Conservation (phyloP, 164 flowering plant species). For the Nelumbo lutea region DNA sequence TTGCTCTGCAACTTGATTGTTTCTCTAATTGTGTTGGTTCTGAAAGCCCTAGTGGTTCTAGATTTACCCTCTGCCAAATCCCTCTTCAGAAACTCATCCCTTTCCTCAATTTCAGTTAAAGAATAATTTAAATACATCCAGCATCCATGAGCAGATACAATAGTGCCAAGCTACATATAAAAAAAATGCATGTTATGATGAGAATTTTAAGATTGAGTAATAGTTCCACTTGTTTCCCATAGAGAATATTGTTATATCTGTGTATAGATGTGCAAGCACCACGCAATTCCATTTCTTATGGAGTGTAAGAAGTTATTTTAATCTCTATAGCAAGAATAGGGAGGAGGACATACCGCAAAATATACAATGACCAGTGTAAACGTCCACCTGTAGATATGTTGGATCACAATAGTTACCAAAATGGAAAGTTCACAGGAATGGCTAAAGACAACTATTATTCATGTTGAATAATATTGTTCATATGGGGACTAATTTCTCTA, state of each 20-base stretch:
- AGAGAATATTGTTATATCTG: background rate
- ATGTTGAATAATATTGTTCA: no score
- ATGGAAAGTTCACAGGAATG: no score
- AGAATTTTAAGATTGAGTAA: background rate
- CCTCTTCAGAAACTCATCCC: background rate
- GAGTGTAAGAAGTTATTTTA: no score
- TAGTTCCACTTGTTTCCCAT: no score
- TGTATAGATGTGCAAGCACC: no score
- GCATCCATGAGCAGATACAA: constrained; percentile 49
- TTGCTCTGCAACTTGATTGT: constrained; percentile 29
- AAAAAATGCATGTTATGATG: background rate
- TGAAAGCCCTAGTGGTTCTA: constrained; percentile 7
- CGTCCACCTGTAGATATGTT: constrained; percentile 70
- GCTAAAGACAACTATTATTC: no score
- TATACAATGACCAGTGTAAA: constrained; percentile 63
- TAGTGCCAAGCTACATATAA: constrained; percentile 35
- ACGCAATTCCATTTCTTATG: no score
- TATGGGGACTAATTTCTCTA: no score
- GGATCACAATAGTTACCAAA: no score
- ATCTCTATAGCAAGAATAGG: background rate
- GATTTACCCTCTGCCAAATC: constrained; percentile 16
- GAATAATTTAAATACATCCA: background rate
- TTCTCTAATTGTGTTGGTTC: constrained; percentile 16
- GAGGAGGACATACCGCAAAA: constrained; percentile 52
- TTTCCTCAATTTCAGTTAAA: constrained; percentile 12